Base-by-base conservation (phyloP, 2,329 filamentous ascomycete species). In the Fusarium sp. region DNA sequence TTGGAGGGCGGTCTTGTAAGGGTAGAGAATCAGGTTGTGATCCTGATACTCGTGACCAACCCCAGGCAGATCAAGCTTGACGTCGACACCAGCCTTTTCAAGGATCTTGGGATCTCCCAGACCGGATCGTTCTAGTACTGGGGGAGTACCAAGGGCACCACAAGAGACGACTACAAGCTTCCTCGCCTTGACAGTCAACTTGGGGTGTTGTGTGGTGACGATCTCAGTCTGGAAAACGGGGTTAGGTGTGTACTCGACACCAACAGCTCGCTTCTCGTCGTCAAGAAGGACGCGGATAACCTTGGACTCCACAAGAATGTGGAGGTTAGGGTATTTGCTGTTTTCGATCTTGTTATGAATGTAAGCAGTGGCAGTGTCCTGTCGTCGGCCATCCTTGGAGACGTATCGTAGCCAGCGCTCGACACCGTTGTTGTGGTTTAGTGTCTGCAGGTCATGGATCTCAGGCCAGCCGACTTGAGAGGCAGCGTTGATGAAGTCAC, bases 51-150 rank as follows among this genome's bases (percentile, higher is more conserved):
- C 79, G 17, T 80, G 76, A 0, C 87, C 87, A 2, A 89, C 86
- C 4, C 84, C 84, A 0, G 83, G 82, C 2, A 87, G 73, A 46
- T 85, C 79, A 4, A 81, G 77, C 2, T 83, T 71, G 5, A 83
- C 71, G 2, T 82, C 78, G 4, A 89, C 81, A 1, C 80, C 82
- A 0, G 83, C 80, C 19, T 76, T 77, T 41, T 81, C 72, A 3
- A 90, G 80, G 7, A 88, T 70, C 3, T 83, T 78, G 1, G 80
- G 77, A 44, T 81, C 79, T n/a, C 87, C 88, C 2, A 91, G 71
- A 9, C 89, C 89, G 1, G 89, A 91, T 20, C 89, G 79, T 73
- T 91, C 87, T 0, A 91, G 82, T 2, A 91, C 80, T 0, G 78
- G 75, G 0, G 87, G 86, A 0, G 86, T 86, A 3, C 84, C 83